Base-by-base conservation (phyloP, 495 filamentous ascomycete genomes). In the Amniculicola lignicola region DNA sequence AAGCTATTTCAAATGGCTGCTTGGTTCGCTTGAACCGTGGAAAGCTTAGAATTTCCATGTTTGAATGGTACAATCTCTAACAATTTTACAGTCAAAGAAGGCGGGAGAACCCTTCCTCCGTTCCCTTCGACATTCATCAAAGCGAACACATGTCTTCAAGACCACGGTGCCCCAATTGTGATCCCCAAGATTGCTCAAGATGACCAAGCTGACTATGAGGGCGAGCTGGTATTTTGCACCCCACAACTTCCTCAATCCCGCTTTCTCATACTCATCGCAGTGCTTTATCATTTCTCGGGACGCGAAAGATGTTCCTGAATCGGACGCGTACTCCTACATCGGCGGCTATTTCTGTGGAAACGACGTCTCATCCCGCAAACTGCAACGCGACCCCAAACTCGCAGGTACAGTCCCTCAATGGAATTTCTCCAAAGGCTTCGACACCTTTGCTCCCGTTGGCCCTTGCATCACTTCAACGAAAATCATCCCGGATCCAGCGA, bases 111-210 rank as follows among this genome's bases (percentile, higher is more conserved):
- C 0, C 72, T 73, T 4, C 76, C 77, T 11, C 70, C 71, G 11
- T 76, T 67, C 58, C 78, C 78, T 19, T 75, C 70, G 24, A 70
- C 79, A 14, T 80, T 79, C 65, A 73, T 76, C 62, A 81, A 81
- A 52, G 71, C 78, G 6, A 54, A 54, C 39, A 76, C 78, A 2
- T 69, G 69, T 28, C 55, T 79, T 4, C 50, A 64, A 22, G 76
- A 75, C 54, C 76, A 77, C 42, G 63, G 65, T 7, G 61, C 52
- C 5, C 56, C 72, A 12, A 71, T 78, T 0, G 49, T 66, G 3
- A 75, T 81, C 52, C 77, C 78, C 0, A 71, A 71, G 38, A 72
- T 80, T 23, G 73, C 69, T 0, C 77, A 80, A 60, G 67, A 78
- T 46, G 64, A 71, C 10, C 74, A 76, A 51, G 73, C 71, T 3